Percentiles rank a stretch among this genome's conserved stretches.
Conservation (phyloP, 305 asterid species). For the Solanum hybrid region DNA sequence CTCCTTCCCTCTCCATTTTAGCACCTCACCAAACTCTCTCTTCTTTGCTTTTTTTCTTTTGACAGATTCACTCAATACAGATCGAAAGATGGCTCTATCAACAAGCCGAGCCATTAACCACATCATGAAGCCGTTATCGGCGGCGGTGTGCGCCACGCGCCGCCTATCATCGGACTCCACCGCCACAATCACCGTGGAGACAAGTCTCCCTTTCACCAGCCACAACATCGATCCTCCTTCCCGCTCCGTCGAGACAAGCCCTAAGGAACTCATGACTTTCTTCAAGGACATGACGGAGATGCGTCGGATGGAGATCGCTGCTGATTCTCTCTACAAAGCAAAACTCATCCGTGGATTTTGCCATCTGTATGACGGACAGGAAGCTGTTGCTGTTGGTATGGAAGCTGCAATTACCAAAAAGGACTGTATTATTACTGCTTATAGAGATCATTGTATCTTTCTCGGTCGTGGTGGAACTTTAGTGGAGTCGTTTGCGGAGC, state of each 20-base stretch:
- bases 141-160: constrained; percentile 33
- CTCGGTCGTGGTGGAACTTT: constrained; percentile 79
- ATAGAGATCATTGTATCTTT: constrained; percentile 69
- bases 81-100: constrained; percentile 52
- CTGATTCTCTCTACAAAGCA: constrained; percentile 84
- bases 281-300: constrained; percentile 66
- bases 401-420: constrained; percentile 71
- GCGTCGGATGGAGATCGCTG: constrained; percentile 93
- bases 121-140: constrained; percentile 29
- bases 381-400: constrained; percentile 81
- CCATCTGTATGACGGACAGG: constrained; percentile 89
- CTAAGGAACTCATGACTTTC: constrained; percentile 58
- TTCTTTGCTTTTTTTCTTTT: not conserved
- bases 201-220: constrained; percentile 71
- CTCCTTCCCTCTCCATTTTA: not conserved
- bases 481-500: constrained; percentile 47
- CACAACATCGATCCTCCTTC: constrained; percentile 86
- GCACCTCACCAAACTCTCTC: not conserved
- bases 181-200: constrained; percentile 54
- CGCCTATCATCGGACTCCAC: constrained; percentile 44
- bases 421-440: constrained; percentile 80
- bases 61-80: not conserved
- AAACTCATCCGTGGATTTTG: constrained; percentile 85
- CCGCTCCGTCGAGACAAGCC: constrained; percentile 52
- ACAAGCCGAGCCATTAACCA: constrained; percentile 33